Conservation (phyloP, 345 rosid genomes). For the Geranium rotundifolium region DNA sequence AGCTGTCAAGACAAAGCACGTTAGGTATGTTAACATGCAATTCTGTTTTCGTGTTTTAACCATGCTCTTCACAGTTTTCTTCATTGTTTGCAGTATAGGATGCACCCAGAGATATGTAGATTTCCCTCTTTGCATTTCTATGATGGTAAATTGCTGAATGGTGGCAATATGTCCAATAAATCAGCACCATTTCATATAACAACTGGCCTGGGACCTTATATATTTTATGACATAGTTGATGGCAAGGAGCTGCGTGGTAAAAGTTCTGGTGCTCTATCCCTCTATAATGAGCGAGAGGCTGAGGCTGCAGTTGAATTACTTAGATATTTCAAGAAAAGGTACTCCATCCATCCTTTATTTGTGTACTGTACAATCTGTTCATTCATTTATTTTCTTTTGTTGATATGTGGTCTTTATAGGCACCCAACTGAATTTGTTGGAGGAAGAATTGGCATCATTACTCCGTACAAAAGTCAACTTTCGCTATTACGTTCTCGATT, state of each 20-base stretch:
- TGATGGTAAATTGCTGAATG: slow-evolving; percentile 73
- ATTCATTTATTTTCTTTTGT: background rate
- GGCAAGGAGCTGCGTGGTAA: slow-evolving; percentile 73
- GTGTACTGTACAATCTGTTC: background rate
- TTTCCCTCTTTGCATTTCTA: slow-evolving; percentile 91
- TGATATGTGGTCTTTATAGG: slow-evolving; percentile 22
- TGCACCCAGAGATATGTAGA: slow-evolving; percentile 92
- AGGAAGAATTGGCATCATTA: slow-evolving; percentile 75
- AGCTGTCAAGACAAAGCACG: background rate
- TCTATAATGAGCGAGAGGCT: slow-evolving; percentile 76
- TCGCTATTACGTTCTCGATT: slow-evolving; percentile 68
- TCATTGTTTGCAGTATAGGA: slow-evolving; percentile 71
- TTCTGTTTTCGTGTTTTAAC: slow-evolving; percentile 4
- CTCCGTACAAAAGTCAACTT: slow-evolving; percentile 85
- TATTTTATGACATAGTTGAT: slow-evolving; percentile 68
- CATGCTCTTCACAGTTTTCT: slow-evolving; percentile 14
- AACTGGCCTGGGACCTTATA: slow-evolving; percentile 63
- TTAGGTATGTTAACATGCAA: background rate
- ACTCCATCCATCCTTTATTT: background rate
- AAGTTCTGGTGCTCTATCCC: slow-evolving; percentile 62
- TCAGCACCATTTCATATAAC: slow-evolving; percentile 64
- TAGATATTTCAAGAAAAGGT: slow-evolving; percentile 64
- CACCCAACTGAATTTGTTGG: slow-evolving; percentile 67
- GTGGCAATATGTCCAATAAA: slow-evolving; percentile 52
- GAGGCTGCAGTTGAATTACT: slow-evolving; percentile 83